phyloP scores from a whole-genome alignment of 2,329 filamentous ascomycete species.

The Penicillium sp. region DNA sequence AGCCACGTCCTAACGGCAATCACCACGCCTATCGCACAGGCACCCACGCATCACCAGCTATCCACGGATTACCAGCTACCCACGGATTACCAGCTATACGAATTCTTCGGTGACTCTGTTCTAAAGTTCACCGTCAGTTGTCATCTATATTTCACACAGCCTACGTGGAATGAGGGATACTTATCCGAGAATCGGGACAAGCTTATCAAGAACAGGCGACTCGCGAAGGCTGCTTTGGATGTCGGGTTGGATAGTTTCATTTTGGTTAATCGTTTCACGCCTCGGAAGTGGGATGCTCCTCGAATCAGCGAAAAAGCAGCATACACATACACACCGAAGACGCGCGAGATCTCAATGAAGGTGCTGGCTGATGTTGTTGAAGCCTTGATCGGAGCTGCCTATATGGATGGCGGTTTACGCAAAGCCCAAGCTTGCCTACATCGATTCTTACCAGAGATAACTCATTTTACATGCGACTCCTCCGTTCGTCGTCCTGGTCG shows the following conservation, averaged over 20 bases:
- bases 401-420: conserved; percentile 60
- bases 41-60: no score
- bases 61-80: conserved; percentile 71
- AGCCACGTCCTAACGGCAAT: conserved; percentile 63
- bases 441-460: conserved; percentile 58
- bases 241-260: conserved; percentile 68
- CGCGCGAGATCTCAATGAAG: conserved; percentile 62
- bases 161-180: conserved; percentile 69
- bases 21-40: conserved; percentile 57
- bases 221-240: conserved; percentile 60
- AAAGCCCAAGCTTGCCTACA: conserved; percentile 61
- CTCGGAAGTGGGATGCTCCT: conserved; percentile 65
- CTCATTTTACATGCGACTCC: conserved; percentile 18
- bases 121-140: conserved; percentile 69
- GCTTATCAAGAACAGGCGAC: conserved; percentile 68
- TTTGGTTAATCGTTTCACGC: conserved; percentile 61
- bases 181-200: conserved; percentile 63
- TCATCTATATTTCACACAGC: conserved; percentile 58
- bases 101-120: conserved; percentile 80
- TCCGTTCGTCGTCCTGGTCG: background rate
- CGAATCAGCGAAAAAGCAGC: conserved; percentile 47
- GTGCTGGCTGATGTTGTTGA: conserved; percentile 83
- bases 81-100: conserved; percentile 73
- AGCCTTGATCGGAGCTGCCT: conserved; percentile 72
- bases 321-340: conserved; percentile 9